phyloP scores from a whole-genome alignment of 257 asterid species.

The Galeopsis tetrahit region DNA sequence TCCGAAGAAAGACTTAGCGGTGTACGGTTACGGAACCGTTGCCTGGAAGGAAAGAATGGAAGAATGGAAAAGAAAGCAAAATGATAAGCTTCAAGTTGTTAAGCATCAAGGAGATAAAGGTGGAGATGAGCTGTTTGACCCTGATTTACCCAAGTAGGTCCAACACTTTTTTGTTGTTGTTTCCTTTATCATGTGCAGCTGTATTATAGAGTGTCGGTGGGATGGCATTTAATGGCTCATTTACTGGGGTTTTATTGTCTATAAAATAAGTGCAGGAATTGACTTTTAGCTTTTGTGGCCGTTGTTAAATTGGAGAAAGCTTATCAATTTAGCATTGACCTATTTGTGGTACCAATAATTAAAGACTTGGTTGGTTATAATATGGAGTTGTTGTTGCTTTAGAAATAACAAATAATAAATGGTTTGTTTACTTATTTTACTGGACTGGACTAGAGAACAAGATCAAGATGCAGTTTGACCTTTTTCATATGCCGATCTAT shows the following conservation, averaged over 20 bases:
- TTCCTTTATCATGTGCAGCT: conserved; percentile 36
- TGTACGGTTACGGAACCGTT: conserved; percentile 93
- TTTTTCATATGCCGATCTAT: background rate
- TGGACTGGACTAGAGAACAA: conserved; percentile 17
- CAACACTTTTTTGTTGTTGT: conserved; percentile 22
- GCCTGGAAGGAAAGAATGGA: conserved; percentile 99
- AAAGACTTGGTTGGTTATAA: conserved; percentile 11
- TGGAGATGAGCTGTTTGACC: conserved; percentile 84
- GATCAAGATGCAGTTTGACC: conserved; percentile 17
- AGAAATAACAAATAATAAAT: background rate
- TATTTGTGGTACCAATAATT: conserved; percentile 26
- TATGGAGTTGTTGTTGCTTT: conserved; percentile 16
- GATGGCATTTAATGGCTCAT: conserved; percentile 35
- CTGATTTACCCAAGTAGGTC: conserved; percentile 93
- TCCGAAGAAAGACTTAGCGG: conserved; percentile 95
- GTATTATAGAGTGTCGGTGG: conserved; percentile 49
- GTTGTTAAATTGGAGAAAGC: conserved; percentile 31
- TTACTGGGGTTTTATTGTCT: conserved; percentile 13
- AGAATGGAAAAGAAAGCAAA: conserved; percentile 95
- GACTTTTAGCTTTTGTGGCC: conserved; percentile 40
- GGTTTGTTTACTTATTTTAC: background rate
- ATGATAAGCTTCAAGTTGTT: conserved; percentile 88
- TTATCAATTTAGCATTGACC: conserved; percentile 24
- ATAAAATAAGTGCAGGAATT: conserved; percentile 29
- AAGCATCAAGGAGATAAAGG: conserved; percentile 84